Conservation (phyloP, 179 eudicot genomes). For the Camellia oleifera region DNA sequence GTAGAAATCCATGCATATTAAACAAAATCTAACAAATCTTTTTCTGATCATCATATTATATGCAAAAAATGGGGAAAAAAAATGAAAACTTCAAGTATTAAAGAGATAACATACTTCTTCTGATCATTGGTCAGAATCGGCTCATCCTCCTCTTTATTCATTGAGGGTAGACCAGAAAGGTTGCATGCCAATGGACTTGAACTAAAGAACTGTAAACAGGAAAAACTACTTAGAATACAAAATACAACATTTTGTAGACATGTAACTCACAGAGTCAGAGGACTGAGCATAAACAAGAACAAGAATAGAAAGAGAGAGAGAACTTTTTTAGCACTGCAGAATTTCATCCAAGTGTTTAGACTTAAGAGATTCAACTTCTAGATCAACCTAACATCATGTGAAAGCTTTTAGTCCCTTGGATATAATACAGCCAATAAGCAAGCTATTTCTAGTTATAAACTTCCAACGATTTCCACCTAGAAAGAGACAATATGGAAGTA, state of each 20-base stretch:
- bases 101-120: constrained; percentile 22
- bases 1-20: not conserved
- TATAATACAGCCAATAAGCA: too few species aligned
- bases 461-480: too few species aligned
- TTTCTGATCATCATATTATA: not conserved
- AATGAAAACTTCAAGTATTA: not conserved
- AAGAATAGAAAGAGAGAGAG: not conserved
- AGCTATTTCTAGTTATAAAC: too few species aligned
- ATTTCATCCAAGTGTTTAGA: not conserved
- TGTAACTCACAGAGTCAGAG: too few species aligned
- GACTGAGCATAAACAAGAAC: not conserved
- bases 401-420: too few species aligned
- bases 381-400: not conserved
- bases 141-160: constrained; percentile 30
- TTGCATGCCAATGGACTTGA: constrained; percentile 41
- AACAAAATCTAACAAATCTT: not conserved
- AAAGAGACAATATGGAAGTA: too few species aligned
- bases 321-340: not conserved
- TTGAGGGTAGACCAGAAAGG: constrained; percentile 25
- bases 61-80: not conserved
- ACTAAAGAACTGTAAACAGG: constrained; percentile 32
- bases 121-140: constrained; percentile 14
- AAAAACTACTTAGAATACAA: not conserved
- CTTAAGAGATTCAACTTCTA: not conserved
- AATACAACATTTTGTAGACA: not conserved